These are phyloP conservation scores for Balansia obtecta DNA, from an alignment of 2,329 filamentous ascomycete genomes.

Conservation along the genomic window DNA sequence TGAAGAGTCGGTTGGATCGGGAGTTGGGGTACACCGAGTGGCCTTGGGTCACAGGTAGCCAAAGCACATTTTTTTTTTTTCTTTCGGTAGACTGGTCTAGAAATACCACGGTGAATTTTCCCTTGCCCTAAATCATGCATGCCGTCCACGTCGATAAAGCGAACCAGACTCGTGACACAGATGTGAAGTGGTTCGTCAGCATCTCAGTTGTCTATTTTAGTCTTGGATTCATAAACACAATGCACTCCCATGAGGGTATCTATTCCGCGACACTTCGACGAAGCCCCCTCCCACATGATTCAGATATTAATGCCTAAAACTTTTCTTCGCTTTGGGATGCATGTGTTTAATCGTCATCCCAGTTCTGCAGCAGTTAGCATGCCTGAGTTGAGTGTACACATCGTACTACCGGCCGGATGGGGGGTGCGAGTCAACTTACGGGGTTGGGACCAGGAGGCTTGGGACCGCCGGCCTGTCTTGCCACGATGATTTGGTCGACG, in stretches of 20 bases:
- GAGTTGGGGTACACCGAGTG: no score
- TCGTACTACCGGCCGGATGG: no score
- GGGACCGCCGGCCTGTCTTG: slow-evolving; percentile 89
- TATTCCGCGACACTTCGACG: neutral
- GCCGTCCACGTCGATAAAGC: no score
- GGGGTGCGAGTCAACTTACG: slow-evolving; percentile 22
- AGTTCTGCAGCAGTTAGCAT: slow-evolving; percentile 31
- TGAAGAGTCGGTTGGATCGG: no score
- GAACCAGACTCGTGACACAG: no score
- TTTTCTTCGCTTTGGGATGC: neutral
- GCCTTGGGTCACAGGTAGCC: no score
- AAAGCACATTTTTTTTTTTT: no score
- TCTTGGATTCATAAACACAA: neutral
- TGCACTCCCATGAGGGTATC: neutral
- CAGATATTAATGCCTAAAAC: neutral
- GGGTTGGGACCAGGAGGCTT: slow-evolving; percentile 94
- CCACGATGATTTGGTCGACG: slow-evolving; percentile 98
- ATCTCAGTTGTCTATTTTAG: neutral
- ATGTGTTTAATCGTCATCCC: slow-evolving; percentile 44
- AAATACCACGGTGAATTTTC: no score
- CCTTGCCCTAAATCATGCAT: no score
- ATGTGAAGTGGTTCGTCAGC: no score
- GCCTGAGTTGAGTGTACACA: no score
- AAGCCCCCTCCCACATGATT: neutral
- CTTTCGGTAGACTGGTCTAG: no score